Conservation (phyloP, 352 stramenopile genomes). For the Detonula confervacea region DNA sequence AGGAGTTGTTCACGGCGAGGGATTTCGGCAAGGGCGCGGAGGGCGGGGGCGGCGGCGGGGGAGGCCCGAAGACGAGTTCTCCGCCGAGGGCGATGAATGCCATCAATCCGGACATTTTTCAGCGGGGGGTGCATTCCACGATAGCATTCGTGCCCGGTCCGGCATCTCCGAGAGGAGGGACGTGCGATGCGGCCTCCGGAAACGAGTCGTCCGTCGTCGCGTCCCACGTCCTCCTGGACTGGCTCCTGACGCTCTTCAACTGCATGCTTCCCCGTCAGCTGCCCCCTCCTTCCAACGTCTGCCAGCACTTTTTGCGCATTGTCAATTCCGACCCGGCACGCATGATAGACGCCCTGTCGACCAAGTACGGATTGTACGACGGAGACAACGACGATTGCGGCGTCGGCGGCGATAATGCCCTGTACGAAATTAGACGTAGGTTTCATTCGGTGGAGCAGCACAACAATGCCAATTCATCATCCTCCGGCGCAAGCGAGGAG, state of each 20-base stretch:
- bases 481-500: slow-evolving; percentile 32
- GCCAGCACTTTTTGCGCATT: slow-evolving; percentile 39
- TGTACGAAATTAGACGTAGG: slow-evolving; percentile 80
- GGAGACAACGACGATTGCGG: slow-evolving; percentile 12
- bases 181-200: background rate
- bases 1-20: slow-evolving; percentile 70
- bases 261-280: slow-evolving; percentile 60
- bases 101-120: slow-evolving; percentile 43
- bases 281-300: slow-evolving; percentile 55
- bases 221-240: slow-evolving; percentile 79
- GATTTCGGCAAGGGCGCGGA: background rate
- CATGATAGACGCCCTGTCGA: slow-evolving; percentile 61
- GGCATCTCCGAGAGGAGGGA: slow-evolving; percentile 1
- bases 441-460: slow-evolving; percentile 79
- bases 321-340: slow-evolving; percentile 51
- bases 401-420: slow-evolving; percentile 31
- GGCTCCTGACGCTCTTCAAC: slow-evolving; percentile 66
- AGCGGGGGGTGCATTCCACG: slow-evolving; percentile 32
- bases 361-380: slow-evolving; percentile 60
- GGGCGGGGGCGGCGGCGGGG: background rate
- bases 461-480: slow-evolving; percentile 4
- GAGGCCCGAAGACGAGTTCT: background rate
- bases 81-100: slow-evolving; percentile 28
- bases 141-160: slow-evolving; percentile 26
- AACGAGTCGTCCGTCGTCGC: slow-evolving; percentile 18